Conservation (phyloP, 345 rosid species). For the Lepidium africanum region DNA sequence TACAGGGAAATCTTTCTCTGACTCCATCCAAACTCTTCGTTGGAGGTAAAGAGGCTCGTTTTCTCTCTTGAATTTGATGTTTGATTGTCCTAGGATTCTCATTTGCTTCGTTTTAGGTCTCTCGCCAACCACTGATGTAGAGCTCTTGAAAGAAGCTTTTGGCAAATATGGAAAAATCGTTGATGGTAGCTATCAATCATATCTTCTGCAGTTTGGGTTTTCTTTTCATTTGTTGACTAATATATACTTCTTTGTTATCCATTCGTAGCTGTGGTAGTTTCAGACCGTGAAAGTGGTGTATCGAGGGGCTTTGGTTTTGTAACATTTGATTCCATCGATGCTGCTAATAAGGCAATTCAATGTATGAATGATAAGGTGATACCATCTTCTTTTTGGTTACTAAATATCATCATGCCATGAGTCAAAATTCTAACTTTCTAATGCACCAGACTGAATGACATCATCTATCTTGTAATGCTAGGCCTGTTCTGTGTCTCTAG, state of each 20-base stretch:
- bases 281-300: conserved; percentile 25
- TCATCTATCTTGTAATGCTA: not conserved
- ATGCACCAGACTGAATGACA: not conserved
- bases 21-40: conserved; percentile 30
- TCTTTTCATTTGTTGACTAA: not conserved
- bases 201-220: not conserved
- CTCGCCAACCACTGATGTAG: conserved; percentile 14
- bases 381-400: conserved; percentile 1
- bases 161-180: conserved; percentile 26
- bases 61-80: not conserved
- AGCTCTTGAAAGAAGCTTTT: conserved; percentile 21
- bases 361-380: conserved; percentile 19
- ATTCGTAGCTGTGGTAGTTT: conserved; percentile 21
- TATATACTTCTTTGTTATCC: not conserved
- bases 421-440: not conserved
- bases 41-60: conserved; percentile 15
- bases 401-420: not conserved
- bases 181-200: conserved; percentile 15
- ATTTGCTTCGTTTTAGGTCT: conserved; percentile 7
- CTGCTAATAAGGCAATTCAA: conserved; percentile 19
- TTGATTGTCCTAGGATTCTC: not conserved
- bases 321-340: conserved; percentile 17
- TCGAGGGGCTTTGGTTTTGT: conserved; percentile 26
- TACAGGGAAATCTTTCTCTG: conserved; percentile 28
- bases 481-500: not conserved